Evolutionary conservation across 164 flowering plant species (phyloP), one percentile per base, ranked within the genome.

Genomic region (Houttuynia cordata): DNA sequence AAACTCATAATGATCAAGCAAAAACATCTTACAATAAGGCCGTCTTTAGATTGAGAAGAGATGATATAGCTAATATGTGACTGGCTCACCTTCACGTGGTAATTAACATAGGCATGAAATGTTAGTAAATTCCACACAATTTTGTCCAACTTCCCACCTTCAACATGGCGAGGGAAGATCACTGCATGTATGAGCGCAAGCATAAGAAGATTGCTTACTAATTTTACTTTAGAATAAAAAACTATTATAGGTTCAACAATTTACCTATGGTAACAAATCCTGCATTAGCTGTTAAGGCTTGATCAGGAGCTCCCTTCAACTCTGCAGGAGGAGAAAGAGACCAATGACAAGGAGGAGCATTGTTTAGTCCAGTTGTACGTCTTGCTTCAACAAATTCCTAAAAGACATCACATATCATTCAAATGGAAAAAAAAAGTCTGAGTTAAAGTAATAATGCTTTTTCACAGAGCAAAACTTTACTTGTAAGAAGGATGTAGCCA

Each of bases 371-470:
- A 68, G 95, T 77, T 10, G 91, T 67, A 50, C 93, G 85, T 67
- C 99, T 81, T 71, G 97, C 95, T 74, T 86, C 91, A 56, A 91
- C 87, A 78, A 94, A 91, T 75, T 94, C 99, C 97, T 85, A 70
- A 62, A 78, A 23, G 21, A 57, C 24, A 37, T 9, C 4, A 17
- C 45, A 14, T 8, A 4, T 9, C 20, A 37, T 15, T 24, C 21
- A 57, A 19, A 22, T 12, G 20, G 12, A 54, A 53, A 54, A 24
- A 19, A 54, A 14, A 24, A 54, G 8, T 8, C 1, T 52, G 3
- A 54, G 4, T 17, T 54, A 6, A 53, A 53, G 55, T 52, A 20
- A 5, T 20, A 7, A 14, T 19, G 24, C 17, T 42, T 42, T 10
- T 42, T 42, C 1, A 42, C 1, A 14, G 49, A 42, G 49, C 17